Conservation (phyloP, 2,329 filamentous ascomycete species). For the Dissoconium aciculare region DNA sequence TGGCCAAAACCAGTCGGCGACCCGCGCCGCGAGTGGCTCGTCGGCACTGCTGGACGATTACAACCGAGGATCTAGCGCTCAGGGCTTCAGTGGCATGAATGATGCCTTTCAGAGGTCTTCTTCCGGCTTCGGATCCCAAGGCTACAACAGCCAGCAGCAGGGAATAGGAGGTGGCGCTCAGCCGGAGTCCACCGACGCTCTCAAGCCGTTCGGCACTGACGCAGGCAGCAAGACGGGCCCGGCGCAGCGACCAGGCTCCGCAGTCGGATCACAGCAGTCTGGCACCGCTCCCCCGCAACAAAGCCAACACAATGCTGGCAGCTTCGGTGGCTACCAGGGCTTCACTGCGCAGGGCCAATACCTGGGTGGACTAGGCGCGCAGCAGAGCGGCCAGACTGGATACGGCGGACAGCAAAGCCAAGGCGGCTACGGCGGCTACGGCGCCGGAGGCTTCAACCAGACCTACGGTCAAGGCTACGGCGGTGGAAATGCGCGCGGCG, state of each 20-base stretch:
- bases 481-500: slow-evolving; percentile 17
- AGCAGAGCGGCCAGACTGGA: slow-evolving; percentile 30
- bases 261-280: slow-evolving; percentile 39
- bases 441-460: slow-evolving; percentile 21
- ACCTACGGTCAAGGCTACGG: slow-evolving; percentile 20
- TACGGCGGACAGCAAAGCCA: slow-evolving; percentile 28
- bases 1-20: slow-evolving; percentile 26
- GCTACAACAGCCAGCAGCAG: slow-evolving; percentile 34
- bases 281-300: slow-evolving; percentile 38
- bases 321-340: slow-evolving; percentile 36
- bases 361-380: slow-evolving; percentile 35
- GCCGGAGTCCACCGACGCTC: slow-evolving; percentile 31
- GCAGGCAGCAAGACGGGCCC: slow-evolving; percentile 38
- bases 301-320: slow-evolving; percentile 44
- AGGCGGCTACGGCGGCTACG: slow-evolving; percentile 25
- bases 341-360: slow-evolving; percentile 36
- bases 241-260: slow-evolving; percentile 48
- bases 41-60: slow-evolving; percentile 39
- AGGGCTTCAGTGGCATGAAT: slow-evolving; percentile 37
- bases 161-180: slow-evolving; percentile 25
- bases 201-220: slow-evolving; percentile 40
- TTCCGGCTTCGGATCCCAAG: slow-evolving; percentile 39
- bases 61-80: slow-evolving; percentile 41
- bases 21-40: slow-evolving; percentile 31
- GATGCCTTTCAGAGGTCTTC: slow-evolving; percentile 46